Base-by-base conservation (phyloP, 352 stramenopile genomes). In the Pythium scleroteichum region DNA sequence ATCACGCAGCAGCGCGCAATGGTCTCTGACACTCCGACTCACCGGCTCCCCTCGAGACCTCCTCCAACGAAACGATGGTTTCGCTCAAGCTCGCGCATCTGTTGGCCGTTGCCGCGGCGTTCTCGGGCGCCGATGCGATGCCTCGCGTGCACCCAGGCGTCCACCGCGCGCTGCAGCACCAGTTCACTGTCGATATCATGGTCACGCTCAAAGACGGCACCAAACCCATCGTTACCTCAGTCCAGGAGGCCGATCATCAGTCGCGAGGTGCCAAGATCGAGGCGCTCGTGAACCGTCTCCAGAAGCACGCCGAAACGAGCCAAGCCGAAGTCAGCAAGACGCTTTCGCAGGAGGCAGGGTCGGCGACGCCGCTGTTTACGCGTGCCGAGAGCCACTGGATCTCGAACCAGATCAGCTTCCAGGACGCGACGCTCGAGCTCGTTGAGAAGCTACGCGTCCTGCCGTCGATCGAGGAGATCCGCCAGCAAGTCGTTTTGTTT, bases 161-260 rank as follows among this genome's bases (percentile, higher is more conserved):
- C 9, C 69, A 76, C 60, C 64, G 71, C 7, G 35, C 59, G 32
- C 71, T 79, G 0, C 64, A 62, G 4, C 17, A 48, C 16, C 38
- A 79, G 16, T 59, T 49, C 62, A 62, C 47, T 14, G 66, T 77
- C 19, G 64, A 80, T 58, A 52, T 80, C 57, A 68, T 80, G 22
- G 57, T 77, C 3, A 66, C 54, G 6, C 42, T 80, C 20, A 61
- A 72, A 48, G 27, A 71, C 20, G 58, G 40, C 45, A 68, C 54
- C 27, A 53, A 54, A n/a, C 26, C n/a, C 5, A n/a, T 17, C 7
- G n/a, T 33, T 2, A 58, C 23, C 22, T 38, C 53, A 14, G 44
- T 77, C 44, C 45, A 69, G 39, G 59, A 69, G 27, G 56, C 41
- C 2, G 44, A 40, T 27, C 66, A 39, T 32, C 24, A 42, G 9